Evolutionary conservation across 2,329 filamentous ascomycete genomes (phyloP), one percentile per base, ranked within the genome.

Genomic region (Aplosporella prunicola): DNA sequence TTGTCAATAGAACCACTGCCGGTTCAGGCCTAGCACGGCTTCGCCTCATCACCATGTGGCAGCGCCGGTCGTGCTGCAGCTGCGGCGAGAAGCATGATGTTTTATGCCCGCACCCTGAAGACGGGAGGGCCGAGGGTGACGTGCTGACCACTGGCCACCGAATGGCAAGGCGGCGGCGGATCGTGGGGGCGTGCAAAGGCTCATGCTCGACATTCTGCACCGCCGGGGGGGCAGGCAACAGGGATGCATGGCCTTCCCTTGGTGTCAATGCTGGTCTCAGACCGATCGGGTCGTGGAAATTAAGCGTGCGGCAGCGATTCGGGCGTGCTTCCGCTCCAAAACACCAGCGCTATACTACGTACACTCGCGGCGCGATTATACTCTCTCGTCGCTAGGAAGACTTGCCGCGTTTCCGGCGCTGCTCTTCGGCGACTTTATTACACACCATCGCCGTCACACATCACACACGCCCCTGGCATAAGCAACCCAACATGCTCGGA

Each of bases 1-100:
- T 38, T 38, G 35, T 32, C 35, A 38, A 38, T 38, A 38, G 25
- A 38, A 24, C 26, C 16, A 23, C 34, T 36, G 26, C 27, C 35
- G 35, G 14, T 16, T 17, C 14, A 14, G 26, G 7, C n/a, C 24
- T 16, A 29, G 33, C 20, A 26, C 33, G 33, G 26, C 26, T 36
- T 25, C 25, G 26, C 34, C 26, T 36, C 34, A 36, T 18, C 26
- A 26, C 18, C 34, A 9, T 29, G 24, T n/a, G n/a, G n/a, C n/a
- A n/a, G n/a, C n/a, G n/a, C n/a, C n/a, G n/a, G n/a, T n/a, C n/a
- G n/a, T n/a, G n/a, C n/a, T n/a, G n/a, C n/a, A n/a, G n/a, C n/a
- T 16, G n/a, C n/a, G 23, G 13, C 20, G 15, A 25, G 32, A n/a
- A 25, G 14, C 23, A 17, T n/a, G 11, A 26, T 13, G 9, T n/a